These are phyloP conservation scores for Lasiodiplodia sp. DNA, from an alignment of 2,329 filamentous ascomycete species.

Conservation along the genomic window DNA sequence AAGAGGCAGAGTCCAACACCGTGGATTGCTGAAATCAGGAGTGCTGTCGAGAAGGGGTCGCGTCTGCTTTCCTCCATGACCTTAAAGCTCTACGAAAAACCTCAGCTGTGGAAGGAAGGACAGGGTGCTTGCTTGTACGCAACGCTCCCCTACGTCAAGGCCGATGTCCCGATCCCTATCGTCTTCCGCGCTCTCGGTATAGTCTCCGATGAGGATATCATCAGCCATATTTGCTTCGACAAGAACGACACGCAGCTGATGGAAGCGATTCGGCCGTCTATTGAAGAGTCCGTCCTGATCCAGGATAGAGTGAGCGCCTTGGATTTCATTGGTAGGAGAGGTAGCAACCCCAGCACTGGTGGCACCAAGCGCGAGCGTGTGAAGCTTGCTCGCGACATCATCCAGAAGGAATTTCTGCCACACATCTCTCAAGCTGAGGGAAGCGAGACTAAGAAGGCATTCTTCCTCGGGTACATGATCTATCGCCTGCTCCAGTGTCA, in stretches of 20 bases:
- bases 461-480: slow-evolving; percentile 99
- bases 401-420: slow-evolving; percentile 95
- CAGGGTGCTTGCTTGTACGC: slow-evolving; percentile 90
- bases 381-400: slow-evolving; percentile 88
- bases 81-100: slow-evolving; percentile 88
- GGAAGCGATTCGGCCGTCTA: slow-evolving; percentile 95
- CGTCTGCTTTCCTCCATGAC: slow-evolving; percentile 91
- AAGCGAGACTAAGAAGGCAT: slow-evolving; percentile 94
- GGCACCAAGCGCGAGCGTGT: slow-evolving; percentile 88
- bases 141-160: slow-evolving; percentile 91
- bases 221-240: slow-evolving; percentile 98
- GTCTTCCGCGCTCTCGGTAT: slow-evolving; percentile 96
- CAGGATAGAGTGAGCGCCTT: slow-evolving; percentile 94
- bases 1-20: slow-evolving; percentile 95
- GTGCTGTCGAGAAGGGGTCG: slow-evolving; percentile 94
- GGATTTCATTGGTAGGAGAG: slow-evolving; percentile 94
- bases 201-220: slow-evolving; percentile 95
- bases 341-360: slow-evolving; percentile 62
- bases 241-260: slow-evolving; percentile 95
- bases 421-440: slow-evolving; percentile 96
- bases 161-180: slow-evolving; percentile 90
- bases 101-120: slow-evolving; percentile 77
- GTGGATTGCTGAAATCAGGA: slow-evolving; percentile 94
- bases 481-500: slow-evolving; percentile 94
- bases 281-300: slow-evolving; percentile 95